These are phyloP conservation scores for Salix purpurea DNA, from an alignment of 345 rosid genomes.

Conservation along the genomic window DNA sequence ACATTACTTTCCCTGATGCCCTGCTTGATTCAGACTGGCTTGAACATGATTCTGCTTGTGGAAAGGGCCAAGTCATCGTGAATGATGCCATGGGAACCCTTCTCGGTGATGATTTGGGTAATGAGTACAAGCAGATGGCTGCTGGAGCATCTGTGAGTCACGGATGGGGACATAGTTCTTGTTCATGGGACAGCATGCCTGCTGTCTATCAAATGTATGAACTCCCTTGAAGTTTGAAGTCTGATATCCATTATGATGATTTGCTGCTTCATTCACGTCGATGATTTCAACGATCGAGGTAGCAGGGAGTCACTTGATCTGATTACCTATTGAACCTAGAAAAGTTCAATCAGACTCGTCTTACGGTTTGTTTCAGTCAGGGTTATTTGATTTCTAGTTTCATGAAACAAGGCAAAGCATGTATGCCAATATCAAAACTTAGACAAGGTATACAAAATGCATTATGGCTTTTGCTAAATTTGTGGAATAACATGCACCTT, in stretches of 20 bases:
- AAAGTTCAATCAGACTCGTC: slow-evolving; percentile 10
- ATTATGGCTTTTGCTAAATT: slow-evolving; percentile 9
- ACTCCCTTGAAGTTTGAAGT: slow-evolving; percentile 44
- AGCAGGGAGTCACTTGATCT: slow-evolving; percentile 5
- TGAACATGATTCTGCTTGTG: slow-evolving; percentile 49
- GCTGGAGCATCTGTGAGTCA: slow-evolving; percentile 46
- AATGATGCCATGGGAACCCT: slow-evolving; percentile 59
- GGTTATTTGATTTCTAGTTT: slow-evolving; percentile 12
- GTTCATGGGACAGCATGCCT: slow-evolving; percentile 85
- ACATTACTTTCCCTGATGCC: slow-evolving; percentile 50
- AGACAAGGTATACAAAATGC: slow-evolving; percentile 7
- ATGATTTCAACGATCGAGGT: slow-evolving; percentile 13
- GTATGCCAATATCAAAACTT: slow-evolving; percentile 19
- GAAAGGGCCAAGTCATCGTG: slow-evolving; percentile 51
- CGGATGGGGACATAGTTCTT: slow-evolving; percentile 57
- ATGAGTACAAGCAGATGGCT: slow-evolving; percentile 52
- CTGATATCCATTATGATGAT: neutral
- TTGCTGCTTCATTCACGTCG: slow-evolving; percentile 11
- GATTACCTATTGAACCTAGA: slow-evolving; percentile 9
- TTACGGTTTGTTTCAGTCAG: slow-evolving; percentile 12
- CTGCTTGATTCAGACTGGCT: slow-evolving; percentile 74
- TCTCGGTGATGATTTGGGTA: slow-evolving; percentile 67
- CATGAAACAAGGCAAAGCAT: slow-evolving; percentile 7
- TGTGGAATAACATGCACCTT: slow-evolving; percentile 21
- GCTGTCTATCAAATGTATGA: slow-evolving; percentile 68